Evolutionary conservation across 768 basidiomycete species (phyloP), one percentile per base, ranked within the genome.

Genomic region (Boletus bicolor): DNA sequence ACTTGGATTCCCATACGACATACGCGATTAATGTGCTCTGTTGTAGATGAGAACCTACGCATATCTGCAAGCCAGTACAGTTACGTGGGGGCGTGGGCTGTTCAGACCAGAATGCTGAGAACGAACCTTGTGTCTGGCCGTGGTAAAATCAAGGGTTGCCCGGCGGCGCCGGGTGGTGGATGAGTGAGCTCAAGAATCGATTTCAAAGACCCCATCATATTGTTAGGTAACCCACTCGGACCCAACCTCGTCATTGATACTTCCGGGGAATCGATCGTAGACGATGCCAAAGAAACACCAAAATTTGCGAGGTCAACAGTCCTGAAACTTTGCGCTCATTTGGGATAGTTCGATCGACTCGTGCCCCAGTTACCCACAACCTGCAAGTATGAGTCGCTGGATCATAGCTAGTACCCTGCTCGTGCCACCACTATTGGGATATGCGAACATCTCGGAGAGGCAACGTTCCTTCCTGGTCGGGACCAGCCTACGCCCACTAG

Each of bases 21-120:
- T 44, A 51, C 51, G 49, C 37, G 43, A 54, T 53, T 50, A 50
- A 12, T 2, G 54, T 36, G n/a, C 41, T 49, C 53, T 19, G 63
- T 41, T 21, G 50, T 10, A 44, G 41, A 35, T 43, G 26, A 49
- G 30, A 34, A 34, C 15, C 1, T 36, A 49, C 2, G 35, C 35
- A 3, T 14, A n/a, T 34, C 7, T 30, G 6, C 19, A 34, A 5
- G 2, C 14, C 12, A 11, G 9, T 14, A 37, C 1, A 30, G 24
- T 34, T 35, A 44, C 26, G 21, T 42, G 17, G 26, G 21, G 7
- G 12, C n/a, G 36, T 47, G 19, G 19, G 15, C 21, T 3, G 12
- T 15, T 34, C 42, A 26, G 35, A 30, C 10, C 17, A 24, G 39
- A 19, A 19, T 10, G 51, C 45, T 30, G 28, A 30, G 48, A 51